Evolutionary conservation across 1,284 basidiomycete species (phyloP).

Genomic region (Malassezia japonica): DNA sequence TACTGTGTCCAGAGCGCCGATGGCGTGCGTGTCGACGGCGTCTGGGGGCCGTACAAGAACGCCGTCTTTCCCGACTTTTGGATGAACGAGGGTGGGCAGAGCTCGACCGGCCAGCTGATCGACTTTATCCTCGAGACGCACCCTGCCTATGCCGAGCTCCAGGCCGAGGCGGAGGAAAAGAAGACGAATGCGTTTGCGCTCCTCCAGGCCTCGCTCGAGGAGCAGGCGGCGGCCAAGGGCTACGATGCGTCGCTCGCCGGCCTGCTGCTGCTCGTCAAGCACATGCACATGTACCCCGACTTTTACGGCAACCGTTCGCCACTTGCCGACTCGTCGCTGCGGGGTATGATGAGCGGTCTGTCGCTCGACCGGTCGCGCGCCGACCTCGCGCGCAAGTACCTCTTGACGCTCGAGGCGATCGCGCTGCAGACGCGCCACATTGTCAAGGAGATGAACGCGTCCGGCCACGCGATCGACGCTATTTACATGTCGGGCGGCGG

Average conservation of each 20-base stretch:
- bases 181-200: slow-evolving; percentile 54
- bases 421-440: slow-evolving; percentile 92
- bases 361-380: slow-evolving; percentile 66
- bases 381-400: slow-evolving; percentile 82
- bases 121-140: slow-evolving; percentile 92
- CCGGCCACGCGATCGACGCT: slow-evolving; percentile 71
- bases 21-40: slow-evolving; percentile 77
- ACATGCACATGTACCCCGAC: slow-evolving; percentile 89
- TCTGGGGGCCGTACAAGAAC: slow-evolving; percentile 92
- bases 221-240: slow-evolving; percentile 53
- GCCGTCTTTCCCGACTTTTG: slow-evolving; percentile 69
- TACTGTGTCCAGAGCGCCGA: slow-evolving; percentile 62
- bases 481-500: slow-evolving; percentile 70
- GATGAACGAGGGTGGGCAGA: slow-evolving; percentile 99
- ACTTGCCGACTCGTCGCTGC: slow-evolving; percentile 84
- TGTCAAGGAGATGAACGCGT: slow-evolving; percentile 75
- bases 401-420: slow-evolving; percentile 84
- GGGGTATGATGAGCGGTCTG: slow-evolving; percentile 79
- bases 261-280: slow-evolving; percentile 59
- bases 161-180: slow-evolving; percentile 53
- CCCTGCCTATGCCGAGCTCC: slow-evolving; percentile 65
- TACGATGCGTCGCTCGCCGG: slow-evolving; percentile 53
- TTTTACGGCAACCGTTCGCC: slow-evolving; percentile 80
- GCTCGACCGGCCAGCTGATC: slow-evolving; percentile 94
- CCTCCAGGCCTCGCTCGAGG: slow-evolving; percentile 65